phyloP scores from a whole-genome alignment of 192 early-diverging fungal genomes.

The Podila clonocystis region DNA sequence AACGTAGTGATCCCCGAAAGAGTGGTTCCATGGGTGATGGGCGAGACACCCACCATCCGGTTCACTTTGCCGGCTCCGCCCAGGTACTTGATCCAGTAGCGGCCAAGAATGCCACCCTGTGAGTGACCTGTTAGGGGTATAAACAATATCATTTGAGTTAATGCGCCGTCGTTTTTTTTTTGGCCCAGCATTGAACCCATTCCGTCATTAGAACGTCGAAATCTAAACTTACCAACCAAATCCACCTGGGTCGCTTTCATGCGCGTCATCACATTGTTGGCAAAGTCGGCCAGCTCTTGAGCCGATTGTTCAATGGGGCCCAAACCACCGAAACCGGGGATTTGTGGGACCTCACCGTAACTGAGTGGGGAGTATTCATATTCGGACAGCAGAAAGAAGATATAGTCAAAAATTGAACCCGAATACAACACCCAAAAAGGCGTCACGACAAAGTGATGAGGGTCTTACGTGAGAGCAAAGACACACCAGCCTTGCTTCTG shows the following conservation, averaged over 20 bases:
- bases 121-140: conserved; percentile 4
- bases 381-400: too few relatives aligned
- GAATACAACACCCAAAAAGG: not conserved
- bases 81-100: conserved; percentile 40
- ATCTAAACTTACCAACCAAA: conserved; percentile 9
- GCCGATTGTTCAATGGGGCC: conserved; percentile 27
- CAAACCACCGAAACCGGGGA: conserved; percentile 22
- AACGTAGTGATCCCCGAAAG: conserved; percentile 21
- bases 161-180: too few relatives aligned
- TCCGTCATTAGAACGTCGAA: too few relatives aligned
- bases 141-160: too few relatives aligned
- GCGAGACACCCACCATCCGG: conserved; percentile 33
- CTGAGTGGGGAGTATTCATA: too few relatives aligned
- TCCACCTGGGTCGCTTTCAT: conserved; percentile 31
- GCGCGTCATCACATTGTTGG: conserved; percentile 10
- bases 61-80: conserved; percentile 36
- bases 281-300: conserved; percentile 24
- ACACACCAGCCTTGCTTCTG: conserved; percentile 34
- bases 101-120: conserved; percentile 33
- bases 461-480: conserved; percentile 19
- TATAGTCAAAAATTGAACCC: too few relatives aligned
- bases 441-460: not conserved
- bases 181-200: too few relatives aligned
- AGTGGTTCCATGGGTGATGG: conserved; percentile 42
- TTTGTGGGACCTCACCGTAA: conserved; percentile 17